Percentiles rank a stretch among this genome's conserved stretches.
These are phyloP conservation scores for Neocucurbitaria cava DNA, from an alignment of 2,329 filamentous ascomycete species.

Conservation along the genomic window DNA sequence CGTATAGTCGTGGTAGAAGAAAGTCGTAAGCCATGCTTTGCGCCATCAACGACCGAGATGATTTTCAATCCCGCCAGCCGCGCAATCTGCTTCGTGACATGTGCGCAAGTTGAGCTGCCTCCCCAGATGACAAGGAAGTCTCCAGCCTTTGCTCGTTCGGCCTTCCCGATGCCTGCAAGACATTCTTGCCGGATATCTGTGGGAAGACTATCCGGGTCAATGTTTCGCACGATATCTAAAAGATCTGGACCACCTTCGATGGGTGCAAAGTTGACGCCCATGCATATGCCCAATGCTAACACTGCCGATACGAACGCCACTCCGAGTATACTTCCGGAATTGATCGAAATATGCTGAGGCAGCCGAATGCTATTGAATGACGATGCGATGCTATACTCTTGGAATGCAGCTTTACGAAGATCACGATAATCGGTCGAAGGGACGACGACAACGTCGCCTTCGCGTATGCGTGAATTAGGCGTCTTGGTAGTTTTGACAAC, in stretches of 20 bases:
- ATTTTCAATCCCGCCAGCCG: slow-evolving; percentile 70
- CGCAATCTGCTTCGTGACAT: slow-evolving; percentile 71
- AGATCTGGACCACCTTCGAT: slow-evolving; percentile 66
- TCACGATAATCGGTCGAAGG: slow-evolving; percentile 79
- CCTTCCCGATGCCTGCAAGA: slow-evolving; percentile 59
- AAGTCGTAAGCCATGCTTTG: slow-evolving; percentile 64
- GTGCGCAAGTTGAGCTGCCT: slow-evolving; percentile 73
- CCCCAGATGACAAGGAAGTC: slow-evolving; percentile 81
- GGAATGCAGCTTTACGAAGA: slow-evolving; percentile 73
- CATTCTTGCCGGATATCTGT: slow-evolving; percentile 69
- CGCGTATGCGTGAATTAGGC: slow-evolving; percentile 56
- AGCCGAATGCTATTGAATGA: slow-evolving; percentile 71
- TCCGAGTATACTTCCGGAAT: slow-evolving; percentile 68
- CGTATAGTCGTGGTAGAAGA: slow-evolving; percentile 51
- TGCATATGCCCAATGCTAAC: slow-evolving; percentile 71
- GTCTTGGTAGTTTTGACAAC: slow-evolving; percentile 59
- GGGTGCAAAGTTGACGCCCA: slow-evolving; percentile 70
- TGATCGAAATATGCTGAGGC: slow-evolving; percentile 60
- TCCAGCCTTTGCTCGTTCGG: slow-evolving; percentile 63
- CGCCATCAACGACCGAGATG: slow-evolving; percentile 70
- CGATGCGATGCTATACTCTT: slow-evolving; percentile 71
- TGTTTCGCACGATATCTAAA: slow-evolving; percentile 55
- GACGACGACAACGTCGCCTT: slow-evolving; percentile 57
- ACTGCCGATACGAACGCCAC: slow-evolving; percentile 76
- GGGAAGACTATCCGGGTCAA: slow-evolving; percentile 61